Base-by-base conservation (phyloP, 306 rosid genomes). In the Fragaria ananassa region DNA sequence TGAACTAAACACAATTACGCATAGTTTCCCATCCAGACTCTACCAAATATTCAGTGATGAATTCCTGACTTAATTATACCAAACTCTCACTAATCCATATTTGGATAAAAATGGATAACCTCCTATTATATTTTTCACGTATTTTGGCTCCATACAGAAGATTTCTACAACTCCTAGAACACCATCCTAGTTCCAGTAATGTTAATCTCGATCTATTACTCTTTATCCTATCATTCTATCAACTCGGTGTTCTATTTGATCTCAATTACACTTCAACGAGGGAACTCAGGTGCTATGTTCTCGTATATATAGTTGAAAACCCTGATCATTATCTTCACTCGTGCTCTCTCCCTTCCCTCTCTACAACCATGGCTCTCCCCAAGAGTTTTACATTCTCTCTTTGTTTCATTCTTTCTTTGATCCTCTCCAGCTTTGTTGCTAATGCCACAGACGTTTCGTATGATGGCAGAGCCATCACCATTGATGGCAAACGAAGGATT, bases 401-500 rank as follows among this genome's bases (percentile, higher is more conserved):
- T 35, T 39, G 25, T 47, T 3, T 68, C 6, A 37, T 23, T 72
- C 13, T 39, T 11, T 41, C 51, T 29, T 11, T 72, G 5, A 11
- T 37, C 23, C 17, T 72, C 31, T 10, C 31, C 37, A 72, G 25
- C 67, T 57, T 54, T 17, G 67, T 34, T 25, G 51, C 47, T 10
- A 44, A 45, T 18, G 79, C 83, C 15, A 35, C 41, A 10, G 3
- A 76, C 6, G 88, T 88, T 11, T 74, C 85, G 1, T 72, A 77
- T 44, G 89, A 86, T 25, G 87, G 84, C 4, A 81, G 91, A 78
- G 91, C 81, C 51, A 83, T 87, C 76, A 73, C 61, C 61, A 85
- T 87, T 49, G 83, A 85, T 62, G 91, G 89, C 39, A 56, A 84
- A 63, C 83, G 86, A 7, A 75, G 74, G 10, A 5, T 88, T 2